Conservation (phyloP, 805 yeast genomes). For the Wickerhamomyces xylosicus region DNA sequence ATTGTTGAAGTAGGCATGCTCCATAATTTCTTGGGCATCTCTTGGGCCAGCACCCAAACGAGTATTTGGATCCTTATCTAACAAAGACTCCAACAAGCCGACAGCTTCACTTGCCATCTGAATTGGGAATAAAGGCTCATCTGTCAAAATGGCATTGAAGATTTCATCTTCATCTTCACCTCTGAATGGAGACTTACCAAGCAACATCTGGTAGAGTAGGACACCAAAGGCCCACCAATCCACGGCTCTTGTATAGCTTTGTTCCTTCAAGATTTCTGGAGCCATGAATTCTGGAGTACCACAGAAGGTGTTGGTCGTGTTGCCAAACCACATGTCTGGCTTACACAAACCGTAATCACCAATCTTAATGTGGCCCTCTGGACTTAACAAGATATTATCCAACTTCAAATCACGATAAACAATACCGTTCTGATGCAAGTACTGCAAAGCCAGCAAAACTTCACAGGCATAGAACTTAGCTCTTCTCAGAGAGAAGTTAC, state of each 20-base stretch:
- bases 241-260: conserved; percentile 85
- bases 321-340: conserved; percentile 80
- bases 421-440: conserved; percentile 92
- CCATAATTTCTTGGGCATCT: conserved; percentile 92
- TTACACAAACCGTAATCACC: conserved; percentile 98
- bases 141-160: conserved; percentile 90
- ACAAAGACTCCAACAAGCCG: conserved; percentile 79
- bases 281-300: conserved; percentile 99
- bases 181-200: conserved; percentile 93
- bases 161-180: conserved; percentile 98
- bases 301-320: conserved; percentile 89
- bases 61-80: conserved; percentile 77
- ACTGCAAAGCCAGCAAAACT: conserved; percentile 81
- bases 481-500: conserved; percentile 75
- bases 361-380: conserved; percentile 89
- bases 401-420: conserved; percentile 93
- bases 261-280: conserved; percentile 91
- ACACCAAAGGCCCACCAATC: conserved; percentile 99
- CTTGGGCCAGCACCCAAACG: conserved; percentile 82
- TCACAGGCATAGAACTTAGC: conserved; percentile 98
- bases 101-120: conserved; percentile 97
- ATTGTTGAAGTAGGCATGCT: conserved; percentile 85
- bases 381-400: conserved; percentile 84
- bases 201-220: conserved; percentile 86
- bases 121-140: conserved; percentile 93